Evolutionary conservation across 1,284 basidiomycete genomes (phyloP).

Genomic region (Tetrapyrgos nigripes): DNA sequence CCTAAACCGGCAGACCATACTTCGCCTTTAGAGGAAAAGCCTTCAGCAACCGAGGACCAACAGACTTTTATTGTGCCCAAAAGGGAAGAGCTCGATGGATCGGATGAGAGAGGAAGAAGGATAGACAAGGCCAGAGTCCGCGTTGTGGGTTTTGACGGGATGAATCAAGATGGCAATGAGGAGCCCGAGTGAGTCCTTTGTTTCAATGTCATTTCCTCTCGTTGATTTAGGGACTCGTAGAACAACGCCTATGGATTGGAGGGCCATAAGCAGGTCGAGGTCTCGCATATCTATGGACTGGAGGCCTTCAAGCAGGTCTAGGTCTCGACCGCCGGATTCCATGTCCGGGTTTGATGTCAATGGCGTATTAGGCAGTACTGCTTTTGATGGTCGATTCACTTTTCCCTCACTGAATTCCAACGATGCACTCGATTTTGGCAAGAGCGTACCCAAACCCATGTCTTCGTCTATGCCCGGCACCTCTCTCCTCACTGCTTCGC

Average conservation of each 20-base stretch:
- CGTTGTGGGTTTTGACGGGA: slow-evolving; percentile 81
- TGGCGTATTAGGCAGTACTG: slow-evolving; percentile 37
- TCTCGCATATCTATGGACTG: slow-evolving; percentile 92
- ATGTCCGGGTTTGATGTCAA: slow-evolving; percentile 46
- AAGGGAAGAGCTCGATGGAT: slow-evolving; percentile 4
- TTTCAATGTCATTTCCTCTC: slow-evolving; percentile 5
- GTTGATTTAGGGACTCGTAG: slow-evolving; percentile 38
- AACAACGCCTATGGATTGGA: slow-evolving; percentile 88
- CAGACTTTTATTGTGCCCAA: too few species aligned
- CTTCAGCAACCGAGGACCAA: not conserved
- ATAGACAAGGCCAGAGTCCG: slow-evolving; percentile 76
- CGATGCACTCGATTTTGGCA: slow-evolving; percentile 24
- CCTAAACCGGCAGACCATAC: not conserved
- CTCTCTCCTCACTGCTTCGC: slow-evolving; percentile 46
- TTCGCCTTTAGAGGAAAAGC: slow-evolving; percentile 7
- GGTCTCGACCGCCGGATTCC: slow-evolving; percentile 67
- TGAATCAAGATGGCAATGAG: slow-evolving; percentile 69
- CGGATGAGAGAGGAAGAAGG: slow-evolving; percentile 65
- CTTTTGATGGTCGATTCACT: slow-evolving; percentile 40
- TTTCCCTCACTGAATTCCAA: slow-evolving; percentile 28
- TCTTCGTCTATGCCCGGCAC: slow-evolving; percentile 8
- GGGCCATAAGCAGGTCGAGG: slow-evolving; percentile 89
- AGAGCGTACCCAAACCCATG: slow-evolving; percentile 26
- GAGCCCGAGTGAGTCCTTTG: slow-evolving; percentile 76
- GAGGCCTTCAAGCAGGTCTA: slow-evolving; percentile 75